Evolutionary conservation across 1,139 yeast genomes (phyloP), one percentile per base, ranked within the genome.

Genomic region (Candida sp.): DNA sequence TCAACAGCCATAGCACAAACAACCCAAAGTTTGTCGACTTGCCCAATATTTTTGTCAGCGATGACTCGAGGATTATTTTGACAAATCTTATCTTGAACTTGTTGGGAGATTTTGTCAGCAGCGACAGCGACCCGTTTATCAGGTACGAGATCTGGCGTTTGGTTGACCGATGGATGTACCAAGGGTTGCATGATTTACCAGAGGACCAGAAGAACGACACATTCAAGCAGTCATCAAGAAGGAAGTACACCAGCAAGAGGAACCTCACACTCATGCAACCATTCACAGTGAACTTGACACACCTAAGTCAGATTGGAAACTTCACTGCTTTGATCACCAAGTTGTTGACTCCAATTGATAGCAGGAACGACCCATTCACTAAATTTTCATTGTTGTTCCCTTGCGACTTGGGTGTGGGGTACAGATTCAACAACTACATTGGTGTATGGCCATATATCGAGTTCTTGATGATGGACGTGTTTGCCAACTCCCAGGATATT

Each of bases 401-500:
- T 1, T 65, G 75, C 7, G 83, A 81, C 50, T 67, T 91, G 30
- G 97, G 97, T 0, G 67, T 66, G 12, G 75, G 77, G 1, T 82
- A 85, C 57, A 77, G 96, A 60, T 54, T 59, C 30, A 66, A 68
- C 47, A 81, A 68, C 50, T 67, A 78, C 46, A 69, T 77, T 12
- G 97, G 97, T 3, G 69, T 91, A 8, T 85, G 93, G 84, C 93
- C 96, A 3, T 93, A 92, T 60, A 70, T 90, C 49, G 96, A 90
- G 53, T 91, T 83, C 59, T 65, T 91, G 27, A 66, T 89, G 39
- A 69, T 78, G n/a, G 89, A 88, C 42, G 83, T 91, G 0, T 83
- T 93, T 58, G 81, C 78, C 17, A 78, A 78, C 34, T 61, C 81
- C 2, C 56, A 55, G 8, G 60, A 60, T 25, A 61, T 77, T 45